These are phyloP conservation scores for Narthecium ossifragum DNA, from an alignment of 106 monocot species.

Conservation along the genomic window DNA sequence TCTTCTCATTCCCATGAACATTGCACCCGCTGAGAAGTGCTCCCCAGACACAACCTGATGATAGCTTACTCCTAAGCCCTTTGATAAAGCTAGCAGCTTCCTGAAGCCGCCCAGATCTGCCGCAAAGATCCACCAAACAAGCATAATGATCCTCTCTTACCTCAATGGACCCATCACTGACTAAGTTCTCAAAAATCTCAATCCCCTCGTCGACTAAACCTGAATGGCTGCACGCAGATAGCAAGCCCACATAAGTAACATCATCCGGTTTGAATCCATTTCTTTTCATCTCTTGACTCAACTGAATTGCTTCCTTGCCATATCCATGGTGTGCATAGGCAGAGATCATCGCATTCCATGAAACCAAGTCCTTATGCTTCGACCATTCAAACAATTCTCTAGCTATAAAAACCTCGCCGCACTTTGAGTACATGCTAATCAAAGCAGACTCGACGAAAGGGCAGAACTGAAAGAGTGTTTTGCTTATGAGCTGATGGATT, in stretches of 20 bases:
- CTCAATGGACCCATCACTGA: conserved; percentile 37
- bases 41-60: conserved; percentile 43
- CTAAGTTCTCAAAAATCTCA: conserved; percentile 27
- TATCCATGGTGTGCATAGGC: conserved; percentile 71
- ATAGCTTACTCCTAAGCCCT: conserved; percentile 13
- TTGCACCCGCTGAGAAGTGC: conserved; percentile 72
- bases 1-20: conserved; percentile 35
- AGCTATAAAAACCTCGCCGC: conserved; percentile 53
- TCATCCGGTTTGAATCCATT: conserved; percentile 52
- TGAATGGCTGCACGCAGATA: conserved; percentile 83
- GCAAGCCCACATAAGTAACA: conserved; percentile 58
- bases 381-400: neutral
- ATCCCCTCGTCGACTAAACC: conserved; percentile 67
- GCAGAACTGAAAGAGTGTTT: conserved; percentile 49
- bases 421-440: conserved; percentile 76
- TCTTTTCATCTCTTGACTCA: conserved; percentile 47
- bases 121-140: conserved; percentile 70
- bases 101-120: conserved; percentile 54
- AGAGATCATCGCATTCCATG: conserved; percentile 6
- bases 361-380: neutral
- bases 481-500: conserved; percentile 60
- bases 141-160: conserved; percentile 70
- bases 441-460: conserved; percentile 50
- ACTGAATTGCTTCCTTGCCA: conserved; percentile 38
- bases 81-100: conserved; percentile 39